These are phyloP conservation scores for Trichoderma asperellum DNA, from an alignment of 2,329 filamentous ascomycete genomes.

Conservation along the genomic window DNA sequence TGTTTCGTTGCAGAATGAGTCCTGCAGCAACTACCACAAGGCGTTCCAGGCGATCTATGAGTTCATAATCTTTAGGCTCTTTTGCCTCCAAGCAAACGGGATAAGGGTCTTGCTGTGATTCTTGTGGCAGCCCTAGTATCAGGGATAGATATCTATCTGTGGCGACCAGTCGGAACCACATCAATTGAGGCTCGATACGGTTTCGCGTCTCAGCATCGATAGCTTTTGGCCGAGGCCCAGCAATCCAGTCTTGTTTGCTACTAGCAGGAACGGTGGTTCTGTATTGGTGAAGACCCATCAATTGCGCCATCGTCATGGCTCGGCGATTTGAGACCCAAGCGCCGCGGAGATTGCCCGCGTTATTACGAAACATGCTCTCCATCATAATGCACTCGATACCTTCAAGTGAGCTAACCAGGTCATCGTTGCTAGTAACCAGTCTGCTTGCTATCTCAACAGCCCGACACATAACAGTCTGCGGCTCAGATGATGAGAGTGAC, in stretches of 20 bases:
- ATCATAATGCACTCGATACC: conserved; percentile 57
- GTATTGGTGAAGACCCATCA: conserved; percentile 36
- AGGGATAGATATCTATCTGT: conserved; percentile 46
- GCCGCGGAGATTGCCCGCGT: conserved; percentile 50
- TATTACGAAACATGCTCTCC: conserved; percentile 51
- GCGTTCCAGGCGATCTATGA: conserved; percentile 38
- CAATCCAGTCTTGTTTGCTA: background rate
- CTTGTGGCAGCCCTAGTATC: conserved; percentile 46
- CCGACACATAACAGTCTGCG: background rate
- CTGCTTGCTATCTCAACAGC: background rate
- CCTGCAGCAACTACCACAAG: conserved; percentile 40
- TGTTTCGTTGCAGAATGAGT: conserved; percentile 46
- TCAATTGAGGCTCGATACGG: background rate
- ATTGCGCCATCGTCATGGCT: conserved; percentile 51
- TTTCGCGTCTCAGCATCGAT: conserved; percentile 1
- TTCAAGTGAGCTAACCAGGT: conserved; percentile 50
- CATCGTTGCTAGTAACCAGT: conserved; percentile 51
- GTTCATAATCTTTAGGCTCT: background rate
- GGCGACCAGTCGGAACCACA: conserved; percentile 45
- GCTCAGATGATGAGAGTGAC: background rate
- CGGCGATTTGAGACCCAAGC: conserved; percentile 52
- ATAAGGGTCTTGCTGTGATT: conserved; percentile 32
- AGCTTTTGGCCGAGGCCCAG: background rate
- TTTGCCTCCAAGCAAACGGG: background rate
- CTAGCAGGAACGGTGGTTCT: background rate